Evolutionary conservation across 2,329 filamentous ascomycete species (phyloP).

Genomic region (Penicillium hordei): DNA sequence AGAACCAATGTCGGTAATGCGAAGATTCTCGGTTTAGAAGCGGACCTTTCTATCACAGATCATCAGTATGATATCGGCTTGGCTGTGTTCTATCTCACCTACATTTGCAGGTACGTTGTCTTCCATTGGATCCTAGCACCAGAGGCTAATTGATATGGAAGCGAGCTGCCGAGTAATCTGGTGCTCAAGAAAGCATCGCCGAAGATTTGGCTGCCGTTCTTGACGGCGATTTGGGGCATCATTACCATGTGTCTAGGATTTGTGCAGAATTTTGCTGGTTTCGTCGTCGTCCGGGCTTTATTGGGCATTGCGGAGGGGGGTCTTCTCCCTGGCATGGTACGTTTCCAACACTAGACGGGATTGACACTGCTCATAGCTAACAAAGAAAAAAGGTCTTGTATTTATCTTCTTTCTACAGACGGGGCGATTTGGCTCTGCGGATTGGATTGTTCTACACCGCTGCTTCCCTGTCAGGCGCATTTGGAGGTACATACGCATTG

Average conservation of each 20-base stretch:
- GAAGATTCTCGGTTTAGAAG: conserved; percentile 62
- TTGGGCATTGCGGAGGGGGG: conserved; percentile 65
- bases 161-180: conserved; percentile 65
- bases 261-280: conserved; percentile 49
- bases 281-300: conserved; percentile 61
- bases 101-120: conserved; percentile 55
- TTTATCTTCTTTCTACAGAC: conserved; percentile 61
- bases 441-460: conserved; percentile 69
- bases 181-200: conserved; percentile 63
- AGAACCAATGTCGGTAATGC: conserved; percentile 74
- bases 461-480: conserved; percentile 64
- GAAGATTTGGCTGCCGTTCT: conserved; percentile 59
- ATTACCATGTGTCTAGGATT: conserved; percentile 50
- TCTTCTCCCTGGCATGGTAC: conserved; percentile 64
- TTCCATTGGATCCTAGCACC: neutral
- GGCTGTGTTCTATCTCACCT: conserved; percentile 61
- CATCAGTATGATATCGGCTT: conserved; percentile 65
- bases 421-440: conserved; percentile 60
- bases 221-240: conserved; percentile 59
- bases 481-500: conserved; percentile 50
- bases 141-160: conserved; percentile 26
- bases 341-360: conserved; percentile 4
- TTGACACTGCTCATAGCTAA: neutral
- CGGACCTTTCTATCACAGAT: conserved; percentile 58
- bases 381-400: conserved; percentile 55